Evolutionary conservation across 345 rosid genomes (phyloP), one percentile per base, ranked within the genome.

Genomic region (Salix udensis): DNA sequence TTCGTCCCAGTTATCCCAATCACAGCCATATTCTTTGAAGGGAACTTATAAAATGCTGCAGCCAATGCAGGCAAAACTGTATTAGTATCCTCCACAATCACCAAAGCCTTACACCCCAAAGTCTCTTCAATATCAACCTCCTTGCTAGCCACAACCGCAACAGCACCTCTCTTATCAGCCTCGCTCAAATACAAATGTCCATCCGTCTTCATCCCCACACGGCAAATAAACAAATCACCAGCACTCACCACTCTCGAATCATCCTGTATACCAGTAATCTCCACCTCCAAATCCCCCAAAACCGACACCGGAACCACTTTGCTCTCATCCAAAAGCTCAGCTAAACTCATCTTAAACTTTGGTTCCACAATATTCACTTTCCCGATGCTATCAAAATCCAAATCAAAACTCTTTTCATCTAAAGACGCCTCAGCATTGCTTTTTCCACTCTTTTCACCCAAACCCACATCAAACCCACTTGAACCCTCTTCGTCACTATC

Each of bases 101-200:
- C 97, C 84, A 95, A 87, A n/a, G 97, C 97, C 81, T 80, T 93
- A 60, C 97, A 93, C 52, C 91, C 93, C 84, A 95, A 86, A 36
- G 98, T 93, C 68, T 88, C 97, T 83, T 91, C 96, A 71, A 95
- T 95, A 76, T 92, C 92, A 67, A 93, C 88, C 90, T 91, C 98
- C 68, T 89, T 90, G 77, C 97, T 92, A 58, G 98, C 96, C 19
- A 93, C 97, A 66, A 95, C 94, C 0, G 97, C 97, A 82, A 91
- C 96, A 7, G 97, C 97, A 77, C 97, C 97, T 88, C 98, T 91
- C 86, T 93, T 95, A 73, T 93, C 97, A 65, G 97, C 97, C 88
- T 95, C 98, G 42, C 89, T 91, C 84, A 95, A 80, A 78, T 78
- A 88, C 81, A 92, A 85, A 81, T 91, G 91, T 53, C 88, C 95